A percentile compares a stretch with the other conserved stretches of the same genome.
These are phyloP conservation scores for Amorphotheca resinae DNA, from an alignment of 495 filamentous ascomycete genomes.

Conservation along the genomic window DNA sequence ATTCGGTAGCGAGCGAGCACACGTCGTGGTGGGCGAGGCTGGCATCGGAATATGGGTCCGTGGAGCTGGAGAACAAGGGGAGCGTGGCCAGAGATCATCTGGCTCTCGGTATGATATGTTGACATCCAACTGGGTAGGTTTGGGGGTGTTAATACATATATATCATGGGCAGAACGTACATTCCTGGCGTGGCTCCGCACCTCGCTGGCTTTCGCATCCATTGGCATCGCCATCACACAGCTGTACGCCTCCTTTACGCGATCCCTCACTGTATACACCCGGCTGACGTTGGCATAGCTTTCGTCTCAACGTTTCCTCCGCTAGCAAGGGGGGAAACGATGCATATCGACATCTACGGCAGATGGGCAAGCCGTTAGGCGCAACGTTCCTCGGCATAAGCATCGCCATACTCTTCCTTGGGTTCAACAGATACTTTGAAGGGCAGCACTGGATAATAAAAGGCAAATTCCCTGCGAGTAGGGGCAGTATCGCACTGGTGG, in stretches of 20 bases:
- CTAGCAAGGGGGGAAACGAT: slow-evolving; percentile 7
- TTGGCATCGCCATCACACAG: slow-evolving; percentile 93
- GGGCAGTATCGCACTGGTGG: slow-evolving; percentile 70
- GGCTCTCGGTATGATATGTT: slow-evolving; percentile 57
- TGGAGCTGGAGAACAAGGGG: slow-evolving; percentile 94
- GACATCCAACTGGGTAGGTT: slow-evolving; percentile 10
- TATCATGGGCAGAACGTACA: slow-evolving; percentile 68
- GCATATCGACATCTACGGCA: slow-evolving; percentile 41
- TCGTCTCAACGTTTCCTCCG: slow-evolving; percentile 66
- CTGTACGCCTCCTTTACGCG: slow-evolving; percentile 26
- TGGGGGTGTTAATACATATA: background rate
- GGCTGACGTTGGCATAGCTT: slow-evolving; percentile 31
- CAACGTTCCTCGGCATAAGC: slow-evolving; percentile 79
- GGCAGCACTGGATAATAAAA: slow-evolving; percentile 76
- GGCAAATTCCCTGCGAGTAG: slow-evolving; percentile 92
- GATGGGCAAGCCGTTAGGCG: slow-evolving; percentile 85
- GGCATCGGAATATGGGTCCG: slow-evolving; percentile 59
- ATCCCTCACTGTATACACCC: background rate
- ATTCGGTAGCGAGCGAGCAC: slow-evolving; percentile 15
- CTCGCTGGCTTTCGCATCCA: slow-evolving; percentile 88
- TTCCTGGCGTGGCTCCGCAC: slow-evolving; percentile 97
- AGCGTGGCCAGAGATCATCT: slow-evolving; percentile 92
- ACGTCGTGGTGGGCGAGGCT: slow-evolving; percentile 37
- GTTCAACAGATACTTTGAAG: slow-evolving; percentile 47
- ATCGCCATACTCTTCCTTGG: slow-evolving; percentile 80